Evolutionary conservation across 225 moss, liverwort and hornwort genomes (phyloP), one percentile per base, ranked within the genome.

Genomic region (Climacium dendroides): DNA sequence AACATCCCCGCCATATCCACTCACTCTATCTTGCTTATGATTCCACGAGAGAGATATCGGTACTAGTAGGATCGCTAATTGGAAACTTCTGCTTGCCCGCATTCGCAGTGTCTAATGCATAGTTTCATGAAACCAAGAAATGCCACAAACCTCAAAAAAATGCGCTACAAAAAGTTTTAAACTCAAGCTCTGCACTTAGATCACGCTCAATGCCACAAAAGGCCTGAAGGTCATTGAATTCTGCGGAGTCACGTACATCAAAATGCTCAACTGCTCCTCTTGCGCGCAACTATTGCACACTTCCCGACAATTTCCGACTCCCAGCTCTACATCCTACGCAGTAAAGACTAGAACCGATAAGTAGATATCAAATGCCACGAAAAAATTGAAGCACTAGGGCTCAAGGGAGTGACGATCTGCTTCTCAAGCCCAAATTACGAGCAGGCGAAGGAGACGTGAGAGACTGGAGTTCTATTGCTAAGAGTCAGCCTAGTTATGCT

Each of bases 1-100:
- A 96, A 64, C 77, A 97, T 86, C 74, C 94, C 82, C 59, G 90
- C 95, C 96, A 97, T 97, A 37, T 73, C 89, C 80, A 86, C 60
- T 89, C 45, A 62, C 72, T 82, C 78, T 37, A 66, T 37, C 50
- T 87, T 29, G 37, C 82, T 85, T 76, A 35, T 18, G 16, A 67
- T 43, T 80, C 67, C 75, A 84, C n/a, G 29, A 65, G 22, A 87
- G 52, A 87, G 28, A 58, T 28, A 54, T 25, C 48, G 87, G 30
- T 70, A 71, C 65, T 19, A 32, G 11, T 61, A 71, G 19, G 64
- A 73, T 57, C 74, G 65, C 64, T 59, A 43, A 47, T 23, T 53
- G 7, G 29, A 37, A 29, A 60, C 62, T 77, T 77, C 77, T 70
- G 53, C 70, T 76, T 76, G 24, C 11, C 75, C 11, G 30, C 90